Evolutionary conservation across 306 rosid species (phyloP).

Genomic region (Betula pendula): DNA sequence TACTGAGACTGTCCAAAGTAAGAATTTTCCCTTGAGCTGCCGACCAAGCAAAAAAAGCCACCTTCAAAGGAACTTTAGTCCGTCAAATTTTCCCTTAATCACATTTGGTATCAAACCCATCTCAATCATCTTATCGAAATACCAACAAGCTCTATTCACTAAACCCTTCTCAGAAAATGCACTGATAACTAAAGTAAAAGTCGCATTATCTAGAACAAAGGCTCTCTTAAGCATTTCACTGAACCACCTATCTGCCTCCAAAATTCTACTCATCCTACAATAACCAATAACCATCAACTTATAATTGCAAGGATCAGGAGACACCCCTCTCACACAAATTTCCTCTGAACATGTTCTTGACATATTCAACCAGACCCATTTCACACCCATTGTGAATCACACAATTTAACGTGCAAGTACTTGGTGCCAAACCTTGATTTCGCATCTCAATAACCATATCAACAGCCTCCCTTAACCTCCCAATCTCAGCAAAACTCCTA

Average conservation of each 20-base stretch:
- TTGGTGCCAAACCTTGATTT: constrained; percentile 63
- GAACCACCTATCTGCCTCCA: constrained; percentile 84
- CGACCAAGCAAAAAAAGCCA: no score
- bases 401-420: constrained; percentile 55
- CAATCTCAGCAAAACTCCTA: constrained; percentile 57
- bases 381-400: constrained; percentile 36
- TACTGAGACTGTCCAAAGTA: no score
- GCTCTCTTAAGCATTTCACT: constrained; percentile 64
- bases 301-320: constrained; percentile 61
- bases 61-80: no score
- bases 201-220: constrained; percentile 65
- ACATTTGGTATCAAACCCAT: constrained; percentile 78
- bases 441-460: constrained; percentile 78
- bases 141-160: constrained; percentile 59
- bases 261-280: constrained; percentile 50
- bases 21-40: no score
- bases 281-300: constrained; percentile 67
- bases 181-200: constrained; percentile 55
- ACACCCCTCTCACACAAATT: constrained; percentile 74
- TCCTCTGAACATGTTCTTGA: constrained; percentile 74
- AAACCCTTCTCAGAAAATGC: constrained; percentile 58
- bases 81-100: no score
- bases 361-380: constrained; percentile 60
- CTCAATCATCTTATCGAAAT: constrained; percentile 53
- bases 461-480: constrained; percentile 75